These are phyloP conservation scores for Mrakia frigida DNA, from an alignment of 768 basidiomycete species.

Conservation along the genomic window DNA sequence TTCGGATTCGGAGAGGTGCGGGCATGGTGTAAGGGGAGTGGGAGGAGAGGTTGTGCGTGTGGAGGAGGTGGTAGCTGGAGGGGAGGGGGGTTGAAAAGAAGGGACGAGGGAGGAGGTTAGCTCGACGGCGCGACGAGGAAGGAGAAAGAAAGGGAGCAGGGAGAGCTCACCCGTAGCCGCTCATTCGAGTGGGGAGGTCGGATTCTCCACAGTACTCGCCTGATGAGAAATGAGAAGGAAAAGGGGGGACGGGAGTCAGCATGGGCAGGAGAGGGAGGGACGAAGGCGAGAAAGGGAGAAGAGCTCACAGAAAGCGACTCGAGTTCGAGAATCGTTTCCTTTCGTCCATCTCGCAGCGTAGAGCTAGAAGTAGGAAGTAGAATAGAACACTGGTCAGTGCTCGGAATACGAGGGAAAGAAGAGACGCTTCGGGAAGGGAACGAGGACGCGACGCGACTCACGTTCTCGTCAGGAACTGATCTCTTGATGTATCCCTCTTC, in stretches of 20 bases:
- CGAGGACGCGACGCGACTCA: background rate
- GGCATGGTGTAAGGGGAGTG: background rate
- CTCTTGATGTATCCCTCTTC: background rate
- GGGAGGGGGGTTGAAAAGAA: too few species aligned
- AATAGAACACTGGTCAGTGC: background rate
- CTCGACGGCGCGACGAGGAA: too few species aligned
- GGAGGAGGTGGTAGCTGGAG: background rate
- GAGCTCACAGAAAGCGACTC: background rate
- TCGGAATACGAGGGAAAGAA: too few species aligned
- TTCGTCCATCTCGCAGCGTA: background rate
- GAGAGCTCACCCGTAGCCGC: background rate
- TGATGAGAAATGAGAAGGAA: background rate
- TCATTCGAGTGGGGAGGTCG: background rate
- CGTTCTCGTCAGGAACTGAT: background rate
- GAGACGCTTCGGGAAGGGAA: background rate
- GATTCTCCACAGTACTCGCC: background rate
- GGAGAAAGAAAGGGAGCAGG: too few species aligned
- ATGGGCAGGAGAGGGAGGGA: background rate
- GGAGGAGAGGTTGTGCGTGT: slow-evolving; percentile 2
- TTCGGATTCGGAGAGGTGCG: background rate
- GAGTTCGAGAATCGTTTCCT: background rate
- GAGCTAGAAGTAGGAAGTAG: background rate
- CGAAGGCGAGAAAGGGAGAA: too few species aligned
- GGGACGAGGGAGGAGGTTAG: too few species aligned
- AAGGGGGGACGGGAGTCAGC: background rate